Percentiles rank a stretch among this genome's conserved stretches.
Conservation (phyloP, 257 asterid species). For the Paulownia fortunei region DNA sequence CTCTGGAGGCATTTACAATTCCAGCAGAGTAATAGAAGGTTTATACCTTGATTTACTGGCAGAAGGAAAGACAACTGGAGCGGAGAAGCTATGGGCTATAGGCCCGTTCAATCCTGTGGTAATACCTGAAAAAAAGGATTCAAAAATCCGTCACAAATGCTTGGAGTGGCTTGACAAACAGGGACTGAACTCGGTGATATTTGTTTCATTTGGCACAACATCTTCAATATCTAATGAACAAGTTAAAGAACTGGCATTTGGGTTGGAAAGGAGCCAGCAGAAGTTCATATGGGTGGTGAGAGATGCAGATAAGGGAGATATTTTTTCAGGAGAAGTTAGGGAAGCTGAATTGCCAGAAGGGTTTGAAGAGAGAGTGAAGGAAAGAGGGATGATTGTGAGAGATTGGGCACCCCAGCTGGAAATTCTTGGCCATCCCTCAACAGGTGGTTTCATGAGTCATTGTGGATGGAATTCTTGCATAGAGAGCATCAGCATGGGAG, state of each 20-base stretch:
- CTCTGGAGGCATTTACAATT: slow-evolving; percentile 43
- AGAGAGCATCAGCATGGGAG: slow-evolving; percentile 46
- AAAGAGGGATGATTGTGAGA: slow-evolving; percentile 42
- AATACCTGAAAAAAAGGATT: background rate
- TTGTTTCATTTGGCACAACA: slow-evolving; percentile 46
- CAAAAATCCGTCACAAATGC: slow-evolving; percentile 18
- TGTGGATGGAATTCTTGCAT: slow-evolving; percentile 54
- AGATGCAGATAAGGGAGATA: slow-evolving; percentile 48
- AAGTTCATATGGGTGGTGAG: slow-evolving; percentile 52
- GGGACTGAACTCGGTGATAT: slow-evolving; percentile 35
- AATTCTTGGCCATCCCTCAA: slow-evolving; percentile 39
- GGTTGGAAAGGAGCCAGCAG: slow-evolving; percentile 43
- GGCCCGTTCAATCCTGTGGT: slow-evolving; percentile 47
- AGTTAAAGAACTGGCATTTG: slow-evolving; percentile 42
- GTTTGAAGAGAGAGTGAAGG: slow-evolving; percentile 40
- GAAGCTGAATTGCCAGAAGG: slow-evolving; percentile 39
- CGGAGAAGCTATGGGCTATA: slow-evolving; percentile 31
- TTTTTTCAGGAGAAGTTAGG: slow-evolving; percentile 38
- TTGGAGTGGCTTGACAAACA: slow-evolving; percentile 54
- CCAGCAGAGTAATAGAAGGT: slow-evolving; percentile 45
- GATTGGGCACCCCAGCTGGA: slow-evolving; percentile 56
- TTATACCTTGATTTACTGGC: slow-evolving; percentile 41
- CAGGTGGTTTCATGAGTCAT: slow-evolving; percentile 50
- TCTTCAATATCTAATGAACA: slow-evolving; percentile 43
- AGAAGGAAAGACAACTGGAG: slow-evolving; percentile 19